Base-by-base conservation (phyloP, 129 eudicot species). In the Deinandra increscens region DNA sequence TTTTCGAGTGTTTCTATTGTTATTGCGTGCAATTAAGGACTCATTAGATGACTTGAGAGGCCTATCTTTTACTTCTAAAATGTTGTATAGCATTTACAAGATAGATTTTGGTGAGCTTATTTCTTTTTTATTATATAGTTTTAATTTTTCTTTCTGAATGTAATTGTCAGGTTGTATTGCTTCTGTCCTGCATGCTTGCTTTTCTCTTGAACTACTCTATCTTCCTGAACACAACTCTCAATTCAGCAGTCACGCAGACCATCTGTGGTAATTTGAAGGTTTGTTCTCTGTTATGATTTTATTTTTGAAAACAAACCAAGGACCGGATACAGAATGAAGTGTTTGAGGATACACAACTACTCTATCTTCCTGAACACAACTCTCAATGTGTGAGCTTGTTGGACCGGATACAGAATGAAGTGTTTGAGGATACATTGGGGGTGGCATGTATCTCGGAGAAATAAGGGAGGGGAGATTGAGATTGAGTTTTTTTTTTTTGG, bases 221-320 rank as follows among this genome's bases (percentile, higher is more conserved):
- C 78, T 93, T 93, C 74, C 88, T 93, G 42, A 93, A 93, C 83
- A 93, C 98, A 58, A 89, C 98, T 45, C 97, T 93, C 60, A 93
- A 93, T 73, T 93, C 98, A 67, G 97, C 98, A 37, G 85, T 93
- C 74, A 93, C 98, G 22, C 99, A 93, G 87, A 93, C 99, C 56
- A 87, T 93, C 77, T 93, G 99, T 71, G 99, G 99, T 36, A 93
- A 93, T 78, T 54, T 93, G 70, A 93, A 93, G 99, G 99, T 93
- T 66, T 17, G 84, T 84, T 72, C 22, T 9, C 45, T 39, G 41
- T 26, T 19, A 44, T 46, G 9, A 74, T 56, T 55, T 20, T 31
- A 15, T 13, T 53, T 39, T 1, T 4, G 9, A 66, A 26, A 3
- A 26, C 31, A 26, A 26, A 26, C 31, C 3, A 3, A 26, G 31